Percentiles rank a stretch among this genome's conserved stretches.
phyloP scores from a whole-genome alignment of 306 rosid genomes.

The Ochetophila trinervis region DNA sequence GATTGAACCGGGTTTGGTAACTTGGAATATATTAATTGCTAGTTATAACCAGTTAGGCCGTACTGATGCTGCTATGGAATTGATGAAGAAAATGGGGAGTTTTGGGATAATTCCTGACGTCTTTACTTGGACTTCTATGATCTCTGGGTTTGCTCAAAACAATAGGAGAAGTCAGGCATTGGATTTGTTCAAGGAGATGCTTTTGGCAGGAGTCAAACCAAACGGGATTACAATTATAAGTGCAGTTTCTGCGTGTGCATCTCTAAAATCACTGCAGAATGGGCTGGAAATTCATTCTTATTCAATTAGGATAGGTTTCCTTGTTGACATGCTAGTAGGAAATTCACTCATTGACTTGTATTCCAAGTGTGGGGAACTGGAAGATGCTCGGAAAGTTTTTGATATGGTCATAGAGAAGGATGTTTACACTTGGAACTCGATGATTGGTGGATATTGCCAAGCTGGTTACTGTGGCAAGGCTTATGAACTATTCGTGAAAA shows the following conservation, averaged over 20 bases:
- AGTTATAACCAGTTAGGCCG: slow-evolving; percentile 64
- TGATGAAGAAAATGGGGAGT: slow-evolving; percentile 84
- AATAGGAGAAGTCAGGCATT: slow-evolving; percentile 54
- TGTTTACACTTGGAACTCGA: slow-evolving; percentile 85
- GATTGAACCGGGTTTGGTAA: slow-evolving; percentile 59
- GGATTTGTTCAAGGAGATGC: slow-evolving; percentile 65
- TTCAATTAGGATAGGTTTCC: slow-evolving; percentile 59
- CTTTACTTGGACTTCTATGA: slow-evolving; percentile 91
- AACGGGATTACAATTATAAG: slow-evolving; percentile 66
- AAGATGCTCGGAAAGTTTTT: slow-evolving; percentile 67
- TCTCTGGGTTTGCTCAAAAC: slow-evolving; percentile 83
- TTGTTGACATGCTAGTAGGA: slow-evolving; percentile 45
- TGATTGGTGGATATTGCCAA: slow-evolving; percentile 87
- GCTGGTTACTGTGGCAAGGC: slow-evolving; percentile 89
- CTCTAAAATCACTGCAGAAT: slow-evolving; percentile 51
- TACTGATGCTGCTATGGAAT: slow-evolving; percentile 59
- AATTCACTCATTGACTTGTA: slow-evolving; percentile 85
- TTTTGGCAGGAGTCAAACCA: slow-evolving; percentile 56
- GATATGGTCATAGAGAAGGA: slow-evolving; percentile 62
- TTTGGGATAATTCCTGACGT: slow-evolving; percentile 72
- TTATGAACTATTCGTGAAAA: slow-evolving; percentile 67
- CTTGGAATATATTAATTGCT: slow-evolving; percentile 80
- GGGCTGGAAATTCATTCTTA: slow-evolving; percentile 72
- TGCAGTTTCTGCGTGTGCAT: slow-evolving; percentile 66
- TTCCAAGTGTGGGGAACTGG: slow-evolving; percentile 74